A percentile compares a stretch with the other conserved stretches of the same genome.
Conservation (phyloP, 352 stramenopile genomes). For the Phytopythium ostracodes region DNA sequence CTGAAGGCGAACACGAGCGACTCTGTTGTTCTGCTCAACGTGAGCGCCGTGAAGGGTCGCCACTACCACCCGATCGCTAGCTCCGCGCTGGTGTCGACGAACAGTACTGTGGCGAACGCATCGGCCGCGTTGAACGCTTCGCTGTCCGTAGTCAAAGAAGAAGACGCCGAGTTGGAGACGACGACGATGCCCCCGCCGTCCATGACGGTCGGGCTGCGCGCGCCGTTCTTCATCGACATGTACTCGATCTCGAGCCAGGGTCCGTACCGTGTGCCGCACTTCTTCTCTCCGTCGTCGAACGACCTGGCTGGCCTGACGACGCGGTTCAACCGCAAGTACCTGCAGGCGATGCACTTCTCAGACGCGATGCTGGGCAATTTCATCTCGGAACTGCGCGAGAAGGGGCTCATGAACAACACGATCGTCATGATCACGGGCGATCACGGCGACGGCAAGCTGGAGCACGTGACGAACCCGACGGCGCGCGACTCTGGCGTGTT, state of each 20-base stretch:
- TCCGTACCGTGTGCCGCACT: conserved; percentile 46
- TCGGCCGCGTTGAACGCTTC: conserved; percentile 10
- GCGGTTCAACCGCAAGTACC: conserved; percentile 61
- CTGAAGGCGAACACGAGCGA: conserved; percentile 1
- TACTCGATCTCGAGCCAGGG: conserved; percentile 77
- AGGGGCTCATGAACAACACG: conserved; percentile 68
- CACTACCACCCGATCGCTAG: conserved; percentile 19
- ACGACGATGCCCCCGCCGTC: not conserved
- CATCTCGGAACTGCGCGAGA: conserved; percentile 38
- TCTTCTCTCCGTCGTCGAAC: conserved; percentile 29
- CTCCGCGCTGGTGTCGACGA: not conserved
- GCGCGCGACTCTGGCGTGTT: conserved; percentile 57
- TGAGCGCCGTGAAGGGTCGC: conserved; percentile 16
- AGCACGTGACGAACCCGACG: conserved; percentile 69
- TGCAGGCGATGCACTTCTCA: conserved; percentile 68
- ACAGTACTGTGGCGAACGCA: not conserved
- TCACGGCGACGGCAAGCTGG: conserved; percentile 58
- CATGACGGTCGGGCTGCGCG: conserved; percentile 36
- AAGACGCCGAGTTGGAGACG: not conserved
- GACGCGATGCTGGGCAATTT: conserved; percentile 66
- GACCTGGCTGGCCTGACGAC: conserved; percentile 56
- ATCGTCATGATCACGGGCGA: conserved; percentile 69
- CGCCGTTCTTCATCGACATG: conserved; percentile 77
- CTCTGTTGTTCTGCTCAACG: conserved; percentile 1
- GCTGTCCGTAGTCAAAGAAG: not conserved